phyloP scores from a whole-genome alignment of 2,329 filamentous ascomycete species.

The Cladosporium halotolerans region DNA sequence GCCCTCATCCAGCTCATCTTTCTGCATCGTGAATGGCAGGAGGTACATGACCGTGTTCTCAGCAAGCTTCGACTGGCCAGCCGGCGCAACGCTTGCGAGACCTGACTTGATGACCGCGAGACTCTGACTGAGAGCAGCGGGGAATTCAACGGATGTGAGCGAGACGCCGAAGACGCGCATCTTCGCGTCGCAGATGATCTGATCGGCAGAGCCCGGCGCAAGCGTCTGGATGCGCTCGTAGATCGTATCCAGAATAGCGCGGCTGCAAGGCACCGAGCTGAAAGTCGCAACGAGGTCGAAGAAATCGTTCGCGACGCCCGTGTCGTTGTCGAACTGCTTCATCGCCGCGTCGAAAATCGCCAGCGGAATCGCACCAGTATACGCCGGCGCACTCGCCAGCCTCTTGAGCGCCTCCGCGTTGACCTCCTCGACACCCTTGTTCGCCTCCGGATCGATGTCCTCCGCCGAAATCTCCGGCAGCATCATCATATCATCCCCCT shows the following conservation, averaged over 20 bases:
- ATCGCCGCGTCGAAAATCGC: conserved; percentile 84
- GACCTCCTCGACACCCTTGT: conserved; percentile 44
- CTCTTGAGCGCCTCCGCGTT: conserved; percentile 55
- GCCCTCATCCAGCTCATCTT: conserved; percentile 45
- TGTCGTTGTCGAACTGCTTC: conserved; percentile 63
- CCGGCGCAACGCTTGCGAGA: conserved; percentile 32
- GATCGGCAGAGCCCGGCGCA: conserved; percentile 49
- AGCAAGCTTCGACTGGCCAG: conserved; percentile 34
- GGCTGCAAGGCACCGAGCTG: conserved; percentile 56
- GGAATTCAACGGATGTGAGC: conserved; percentile 62
- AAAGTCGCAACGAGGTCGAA: conserved; percentile 75
- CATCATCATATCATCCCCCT: conserved; percentile 51
- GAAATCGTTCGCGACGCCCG: conserved; percentile 64
- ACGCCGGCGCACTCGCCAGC: conserved; percentile 65
- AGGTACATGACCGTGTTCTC: conserved; percentile 46
- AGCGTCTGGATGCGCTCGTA: conserved; percentile 52
- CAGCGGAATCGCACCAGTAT: conserved; percentile 87
- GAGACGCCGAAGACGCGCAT: conserved; percentile 63
- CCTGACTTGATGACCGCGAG: conserved; percentile 56
- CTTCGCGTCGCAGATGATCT: conserved; percentile 63
- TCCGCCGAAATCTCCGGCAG: conserved; percentile 56
- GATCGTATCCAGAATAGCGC: conserved; percentile 67
- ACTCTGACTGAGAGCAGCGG: conserved; percentile 60
- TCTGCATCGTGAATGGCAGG: conserved; percentile 38
- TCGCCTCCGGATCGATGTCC: conserved; percentile 52